Evolutionary conservation across 805 yeast genomes (phyloP).

Genomic region (Wickerhamiella parazyma): DNA sequence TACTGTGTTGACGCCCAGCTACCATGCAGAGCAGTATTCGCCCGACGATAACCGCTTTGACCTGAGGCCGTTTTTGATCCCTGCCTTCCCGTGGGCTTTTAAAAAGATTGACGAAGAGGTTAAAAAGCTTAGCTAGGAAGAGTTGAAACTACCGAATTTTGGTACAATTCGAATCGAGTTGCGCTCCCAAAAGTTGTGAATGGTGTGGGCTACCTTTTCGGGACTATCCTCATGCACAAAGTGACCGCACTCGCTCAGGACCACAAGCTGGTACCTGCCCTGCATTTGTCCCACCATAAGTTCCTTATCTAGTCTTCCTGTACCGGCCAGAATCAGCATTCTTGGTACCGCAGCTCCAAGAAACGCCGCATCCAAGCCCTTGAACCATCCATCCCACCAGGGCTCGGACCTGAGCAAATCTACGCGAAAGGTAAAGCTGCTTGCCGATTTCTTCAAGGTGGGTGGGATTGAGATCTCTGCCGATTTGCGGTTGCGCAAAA

Average conservation of each 20-base stretch:
- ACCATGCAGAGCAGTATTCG: conserved; percentile 95
- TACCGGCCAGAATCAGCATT: conserved; percentile 70
- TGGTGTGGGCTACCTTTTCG: conserved; percentile 44
- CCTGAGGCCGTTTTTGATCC: conserved; percentile 85
- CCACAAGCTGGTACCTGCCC: conserved; percentile 79
- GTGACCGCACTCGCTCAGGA: conserved; percentile 74
- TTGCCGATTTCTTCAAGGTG: conserved; percentile 28
- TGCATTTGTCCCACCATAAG: conserved; percentile 96
- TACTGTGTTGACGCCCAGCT: conserved; percentile 94
- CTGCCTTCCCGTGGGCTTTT: conserved; percentile 85
- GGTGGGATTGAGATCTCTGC: conserved; percentile 74
- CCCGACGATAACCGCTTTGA: conserved; percentile 97
- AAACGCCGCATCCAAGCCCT: conserved; percentile 43
- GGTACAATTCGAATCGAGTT: conserved; percentile 23
- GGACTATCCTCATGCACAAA: conserved; percentile 92
- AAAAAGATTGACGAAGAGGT: conserved; percentile 71
- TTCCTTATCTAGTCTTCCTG: conserved; percentile 73
- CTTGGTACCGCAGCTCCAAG: conserved; percentile 44
- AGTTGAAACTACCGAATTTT: conserved; percentile 24
- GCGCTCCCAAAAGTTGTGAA: conserved; percentile 26
- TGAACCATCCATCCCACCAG: conserved; percentile 77
- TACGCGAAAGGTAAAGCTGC: conserved; percentile 44
- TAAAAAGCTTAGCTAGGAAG: not conserved
- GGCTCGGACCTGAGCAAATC: conserved; percentile 47
- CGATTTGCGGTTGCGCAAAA: conserved; percentile 43